Evolutionary conservation across 169 alveolate genomes (phyloP).

Genomic region (Plasmodium inui): DNA sequence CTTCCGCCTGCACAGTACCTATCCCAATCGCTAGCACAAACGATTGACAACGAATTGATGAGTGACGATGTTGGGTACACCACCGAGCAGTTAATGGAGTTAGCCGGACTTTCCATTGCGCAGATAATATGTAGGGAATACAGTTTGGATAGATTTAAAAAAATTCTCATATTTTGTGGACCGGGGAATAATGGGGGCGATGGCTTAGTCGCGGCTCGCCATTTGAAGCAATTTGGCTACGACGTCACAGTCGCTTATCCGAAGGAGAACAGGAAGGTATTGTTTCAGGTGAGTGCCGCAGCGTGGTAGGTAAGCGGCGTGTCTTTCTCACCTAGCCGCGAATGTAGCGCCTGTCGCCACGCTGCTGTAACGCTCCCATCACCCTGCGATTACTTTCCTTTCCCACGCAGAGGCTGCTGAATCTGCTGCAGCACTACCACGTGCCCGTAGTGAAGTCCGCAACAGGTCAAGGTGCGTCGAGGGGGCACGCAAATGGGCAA

Average conservation of each 20-base stretch:
- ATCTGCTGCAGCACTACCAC: constrained; percentile 42
- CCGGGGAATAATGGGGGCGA: constrained; percentile 96
- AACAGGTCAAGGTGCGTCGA: constrained; percentile 24
- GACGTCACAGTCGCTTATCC: constrained; percentile 84
- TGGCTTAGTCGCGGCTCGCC: constrained; percentile 91
- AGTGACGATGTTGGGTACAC: constrained; percentile 86
- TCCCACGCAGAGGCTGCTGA: constrained; percentile 18
- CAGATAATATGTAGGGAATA: constrained; percentile 82
- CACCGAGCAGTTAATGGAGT: constrained; percentile 90
- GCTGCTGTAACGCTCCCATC: not conserved
- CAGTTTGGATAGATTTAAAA: constrained; percentile 51
- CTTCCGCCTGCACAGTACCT: constrained; percentile 13
- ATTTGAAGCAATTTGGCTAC: constrained; percentile 85
- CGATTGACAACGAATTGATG: constrained; percentile 87
- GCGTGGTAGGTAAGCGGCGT: not conserved
- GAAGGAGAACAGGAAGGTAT: constrained; percentile 80
- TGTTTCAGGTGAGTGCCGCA: constrained; percentile 64
- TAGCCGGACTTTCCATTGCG: constrained; percentile 92
- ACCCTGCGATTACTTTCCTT: not conserved
- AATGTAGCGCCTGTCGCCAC: not conserved
- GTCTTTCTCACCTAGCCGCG: constrained; percentile 27
- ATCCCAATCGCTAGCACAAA: constrained; percentile 72
- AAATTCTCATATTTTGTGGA: constrained; percentile 88
- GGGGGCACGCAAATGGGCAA: not conserved
- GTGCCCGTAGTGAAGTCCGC: constrained; percentile 19